phyloP scores from a whole-genome alignment of 768 basidiomycete genomes.

The Mycena galopus region DNA sequence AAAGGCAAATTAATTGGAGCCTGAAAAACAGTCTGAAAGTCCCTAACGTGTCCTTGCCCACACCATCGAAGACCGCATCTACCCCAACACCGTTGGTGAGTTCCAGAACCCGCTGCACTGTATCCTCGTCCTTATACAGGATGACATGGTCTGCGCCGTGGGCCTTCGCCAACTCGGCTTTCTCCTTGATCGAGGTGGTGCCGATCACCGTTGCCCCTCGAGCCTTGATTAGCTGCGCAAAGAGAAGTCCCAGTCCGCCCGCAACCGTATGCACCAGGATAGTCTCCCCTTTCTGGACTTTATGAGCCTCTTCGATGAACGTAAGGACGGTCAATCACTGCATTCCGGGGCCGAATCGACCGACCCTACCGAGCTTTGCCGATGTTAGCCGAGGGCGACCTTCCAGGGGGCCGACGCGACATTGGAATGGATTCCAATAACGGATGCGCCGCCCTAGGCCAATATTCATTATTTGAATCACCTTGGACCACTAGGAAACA shows the following conservation, averaged over 20 bases:
- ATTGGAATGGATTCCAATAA: constrained; percentile 31
- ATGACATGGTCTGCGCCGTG: constrained; percentile 92
- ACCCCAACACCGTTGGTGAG: constrained; percentile 86
- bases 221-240: constrained; percentile 76
- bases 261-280: constrained; percentile 93
- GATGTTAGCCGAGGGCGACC: too few relatives aligned
- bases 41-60: constrained; percentile 96
- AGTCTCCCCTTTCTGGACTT: constrained; percentile 82
- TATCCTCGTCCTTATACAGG: constrained; percentile 81
- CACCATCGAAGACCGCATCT: constrained; percentile 92
- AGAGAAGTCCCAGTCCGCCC: constrained; percentile 84
- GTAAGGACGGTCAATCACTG: constrained; percentile 86
- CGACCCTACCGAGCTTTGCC: too few relatives aligned
- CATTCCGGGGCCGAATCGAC: too few relatives aligned
- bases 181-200: constrained; percentile 88
- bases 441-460: constrained; percentile 17
- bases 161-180: constrained; percentile 82
- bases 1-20: constrained; percentile 8
- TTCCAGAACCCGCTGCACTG: constrained; percentile 78
- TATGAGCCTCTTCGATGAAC: constrained; percentile 88
- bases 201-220: constrained; percentile 93
- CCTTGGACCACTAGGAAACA: background rate
- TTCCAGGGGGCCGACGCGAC: constrained; percentile 59
- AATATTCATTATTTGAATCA: background rate
- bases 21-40: background rate